Percentiles rank a stretch among this genome's conserved stretches.
These are phyloP conservation scores for Trichoderma simmonsii DNA, from an alignment of 2,329 filamentous ascomycete species.

Conservation along the genomic window DNA sequence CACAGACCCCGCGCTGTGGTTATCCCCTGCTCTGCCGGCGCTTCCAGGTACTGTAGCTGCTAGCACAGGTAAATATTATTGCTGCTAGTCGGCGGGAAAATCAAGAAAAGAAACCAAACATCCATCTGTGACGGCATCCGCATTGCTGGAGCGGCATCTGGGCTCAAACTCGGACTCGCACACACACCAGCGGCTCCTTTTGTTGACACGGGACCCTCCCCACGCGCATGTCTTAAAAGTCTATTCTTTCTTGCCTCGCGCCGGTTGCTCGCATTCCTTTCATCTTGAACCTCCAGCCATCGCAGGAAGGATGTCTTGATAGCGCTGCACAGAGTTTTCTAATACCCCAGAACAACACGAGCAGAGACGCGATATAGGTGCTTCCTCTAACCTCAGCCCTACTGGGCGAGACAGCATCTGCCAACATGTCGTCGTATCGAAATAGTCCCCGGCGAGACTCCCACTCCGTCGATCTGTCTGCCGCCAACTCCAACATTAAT, in stretches of 20 bases:
- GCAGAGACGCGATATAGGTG: conserved; percentile 1
- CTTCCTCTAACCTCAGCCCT: conserved; percentile 17
- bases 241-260: conserved; percentile 22
- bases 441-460: conserved; percentile 58
- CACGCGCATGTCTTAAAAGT: conserved; percentile 26
- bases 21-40: conserved; percentile 14
- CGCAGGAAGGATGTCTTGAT: conserved; percentile 34
- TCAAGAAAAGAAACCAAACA: background rate
- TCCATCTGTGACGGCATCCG: conserved; percentile 16
- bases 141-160: conserved; percentile 10
- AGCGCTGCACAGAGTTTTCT: conserved; percentile 23
- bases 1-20: conserved; percentile 25
- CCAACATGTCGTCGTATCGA: conserved; percentile 52
- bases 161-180: background rate
- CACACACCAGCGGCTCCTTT: background rate
- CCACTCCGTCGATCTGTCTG: conserved; percentile 45
- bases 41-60: background rate
- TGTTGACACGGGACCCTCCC: conserved; percentile 8
- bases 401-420: conserved; percentile 24
- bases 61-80: background rate
- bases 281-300: conserved; percentile 16
- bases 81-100: background rate
- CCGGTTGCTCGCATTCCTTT: conserved; percentile 20
- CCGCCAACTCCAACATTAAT: conserved; percentile 43
- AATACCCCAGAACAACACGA: conserved; percentile 19